Conservation (phyloP, 2,329 filamentous ascomycete species). For the Ophiostoma fasciatum region DNA sequence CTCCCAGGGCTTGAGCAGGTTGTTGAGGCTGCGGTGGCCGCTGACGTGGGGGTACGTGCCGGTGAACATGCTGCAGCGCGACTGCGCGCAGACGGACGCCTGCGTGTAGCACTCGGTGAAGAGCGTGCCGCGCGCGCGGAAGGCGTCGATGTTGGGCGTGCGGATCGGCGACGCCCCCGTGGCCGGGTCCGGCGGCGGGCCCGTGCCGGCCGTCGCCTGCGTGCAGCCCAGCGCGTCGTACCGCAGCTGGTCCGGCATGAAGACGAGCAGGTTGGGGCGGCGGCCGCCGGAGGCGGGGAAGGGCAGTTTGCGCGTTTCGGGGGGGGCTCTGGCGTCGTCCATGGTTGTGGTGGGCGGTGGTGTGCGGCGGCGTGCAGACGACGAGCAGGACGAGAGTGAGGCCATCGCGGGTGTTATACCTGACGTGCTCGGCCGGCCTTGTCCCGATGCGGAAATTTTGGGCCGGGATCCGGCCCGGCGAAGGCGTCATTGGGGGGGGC, state of each 20-base stretch:
- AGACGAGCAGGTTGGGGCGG: slow-evolving; percentile 25
- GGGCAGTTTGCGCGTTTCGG: too few species aligned
- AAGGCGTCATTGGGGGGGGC: too few species aligned
- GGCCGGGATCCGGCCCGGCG: too few species aligned
- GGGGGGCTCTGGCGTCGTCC: too few species aligned
- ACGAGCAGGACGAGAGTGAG: too few species aligned
- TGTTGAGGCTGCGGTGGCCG: slow-evolving; percentile 30
- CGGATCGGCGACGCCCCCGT: too few species aligned
- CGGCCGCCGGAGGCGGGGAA: slow-evolving; percentile 9
- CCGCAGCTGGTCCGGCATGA: slow-evolving; percentile 33
- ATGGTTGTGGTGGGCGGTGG: too few species aligned
- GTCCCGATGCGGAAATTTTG: too few species aligned
- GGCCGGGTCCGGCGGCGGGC: not conserved
- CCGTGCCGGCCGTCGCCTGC: slow-evolving; percentile 22
- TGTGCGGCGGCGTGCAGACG: too few species aligned
- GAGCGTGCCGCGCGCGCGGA: slow-evolving; percentile 21
- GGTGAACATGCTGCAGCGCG: slow-evolving; percentile 31
- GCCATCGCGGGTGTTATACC: too few species aligned
- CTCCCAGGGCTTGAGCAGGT: slow-evolving; percentile 33
- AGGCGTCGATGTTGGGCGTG: slow-evolving; percentile 28
- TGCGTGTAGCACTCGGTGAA: slow-evolving; percentile 32
- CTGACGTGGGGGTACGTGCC: slow-evolving; percentile 30
- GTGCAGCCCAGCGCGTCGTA: slow-evolving; percentile 27
- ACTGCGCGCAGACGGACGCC: slow-evolving; percentile 31
- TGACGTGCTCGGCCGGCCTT: too few species aligned